phyloP scores from a whole-genome alignment of 331 rosid genomes.

The Telfairia occidentalis region DNA sequence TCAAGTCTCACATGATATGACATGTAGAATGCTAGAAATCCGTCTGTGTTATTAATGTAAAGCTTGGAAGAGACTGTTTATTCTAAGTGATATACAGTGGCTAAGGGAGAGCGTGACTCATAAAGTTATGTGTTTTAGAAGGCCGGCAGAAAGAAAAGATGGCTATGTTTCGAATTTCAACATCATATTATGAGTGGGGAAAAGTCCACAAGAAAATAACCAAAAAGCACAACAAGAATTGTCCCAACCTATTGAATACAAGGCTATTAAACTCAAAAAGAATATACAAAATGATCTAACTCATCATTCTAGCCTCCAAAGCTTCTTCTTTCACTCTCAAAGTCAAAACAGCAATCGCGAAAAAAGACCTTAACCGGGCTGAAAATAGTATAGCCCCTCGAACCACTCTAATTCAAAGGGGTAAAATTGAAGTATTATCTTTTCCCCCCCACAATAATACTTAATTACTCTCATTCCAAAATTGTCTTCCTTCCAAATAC shows the following conservation, averaged over 20 bases:
- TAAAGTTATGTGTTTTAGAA: neutral
- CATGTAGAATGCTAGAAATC: neutral
- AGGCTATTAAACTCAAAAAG: neutral
- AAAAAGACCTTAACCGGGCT: neutral
- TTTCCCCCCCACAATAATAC: neutral
- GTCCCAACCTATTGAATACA: neutral
- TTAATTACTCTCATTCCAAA: neutral
- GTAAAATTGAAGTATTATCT: neutral
- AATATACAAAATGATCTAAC: neutral
- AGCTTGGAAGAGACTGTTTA: neutral
- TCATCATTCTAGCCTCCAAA: conserved; percentile 3
- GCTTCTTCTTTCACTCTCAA: neutral
- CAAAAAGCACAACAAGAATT: neutral
- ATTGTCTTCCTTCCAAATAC: neutral
- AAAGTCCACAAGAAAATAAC: neutral
- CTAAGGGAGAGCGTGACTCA: neutral
- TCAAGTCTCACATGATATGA: neutral
- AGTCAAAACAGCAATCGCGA: neutral
- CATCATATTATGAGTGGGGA: neutral
- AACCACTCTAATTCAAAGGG: neutral
- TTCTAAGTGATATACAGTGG: neutral
- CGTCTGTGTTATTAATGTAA: neutral
- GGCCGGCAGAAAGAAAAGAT: neutral
- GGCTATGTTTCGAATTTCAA: neutral
- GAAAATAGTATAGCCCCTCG: neutral